A percentile compares a stretch with the other conserved stretches of the same genome.
Conservation (phyloP, 768 basidiomycete species). For the Aureoboletus auriporus region DNA sequence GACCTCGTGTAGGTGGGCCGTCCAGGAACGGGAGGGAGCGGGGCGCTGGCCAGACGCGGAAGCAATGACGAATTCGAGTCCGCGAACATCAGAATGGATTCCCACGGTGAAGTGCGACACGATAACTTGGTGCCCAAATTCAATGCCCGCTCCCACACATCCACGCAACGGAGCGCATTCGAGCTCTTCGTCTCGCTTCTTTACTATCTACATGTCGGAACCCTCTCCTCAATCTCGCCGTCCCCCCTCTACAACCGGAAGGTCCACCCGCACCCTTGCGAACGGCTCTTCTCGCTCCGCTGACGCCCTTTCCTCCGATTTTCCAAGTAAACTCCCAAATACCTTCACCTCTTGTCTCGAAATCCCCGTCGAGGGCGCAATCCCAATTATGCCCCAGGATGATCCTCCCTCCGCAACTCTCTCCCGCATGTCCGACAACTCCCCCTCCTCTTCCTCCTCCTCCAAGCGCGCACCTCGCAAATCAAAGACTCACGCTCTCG, state of each 20-base stretch:
- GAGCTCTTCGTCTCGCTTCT: constrained; percentile 2
- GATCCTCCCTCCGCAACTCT: constrained; percentile 32
- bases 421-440: constrained; percentile 31
- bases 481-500: constrained; percentile 86
- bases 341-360: constrained; percentile 64
- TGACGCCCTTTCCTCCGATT: constrained; percentile 47
- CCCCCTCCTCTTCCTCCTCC: constrained; percentile 42
- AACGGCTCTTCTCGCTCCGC: constrained; percentile 39
- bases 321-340: constrained; percentile 44
- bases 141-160: constrained; percentile 40
- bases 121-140: constrained; percentile 38
- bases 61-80: constrained; percentile 30
- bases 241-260: constrained; percentile 52
- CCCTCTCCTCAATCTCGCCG: constrained; percentile 49
- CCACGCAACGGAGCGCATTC: constrained; percentile 25
- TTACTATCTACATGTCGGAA: constrained; percentile 38
- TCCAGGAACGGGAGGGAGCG: constrained; percentile 5
- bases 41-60: constrained; percentile 33
- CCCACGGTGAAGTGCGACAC: constrained; percentile 35
- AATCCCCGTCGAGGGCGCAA: constrained; percentile 73
- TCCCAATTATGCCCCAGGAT: constrained; percentile 55
- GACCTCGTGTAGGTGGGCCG: constrained; percentile 16
- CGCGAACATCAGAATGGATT: constrained; percentile 28
- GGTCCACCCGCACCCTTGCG: constrained; percentile 53
- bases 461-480: constrained; percentile 77